These are phyloP conservation scores for Microdochium paspali DNA, from an alignment of 2,329 filamentous ascomycete species.

Conservation along the genomic window DNA sequence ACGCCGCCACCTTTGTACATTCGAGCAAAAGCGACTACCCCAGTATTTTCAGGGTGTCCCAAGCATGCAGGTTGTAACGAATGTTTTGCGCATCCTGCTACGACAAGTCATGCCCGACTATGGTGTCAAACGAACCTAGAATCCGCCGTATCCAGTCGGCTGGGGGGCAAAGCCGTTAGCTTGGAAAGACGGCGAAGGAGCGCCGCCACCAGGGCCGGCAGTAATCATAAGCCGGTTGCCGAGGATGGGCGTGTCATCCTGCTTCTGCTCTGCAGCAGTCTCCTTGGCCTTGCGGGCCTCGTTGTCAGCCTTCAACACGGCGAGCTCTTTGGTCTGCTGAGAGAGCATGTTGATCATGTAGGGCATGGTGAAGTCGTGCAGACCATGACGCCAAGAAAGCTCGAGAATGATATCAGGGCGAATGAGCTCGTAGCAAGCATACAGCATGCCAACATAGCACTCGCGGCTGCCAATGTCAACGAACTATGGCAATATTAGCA, in stretches of 20 bases:
- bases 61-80: too few species aligned
- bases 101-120: too few species aligned
- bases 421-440: conserved; percentile 95
- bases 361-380: conserved; percentile 97
- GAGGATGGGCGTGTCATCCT: conserved; percentile 89
- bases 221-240: conserved; percentile 93
- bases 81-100: too few species aligned
- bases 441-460: conserved; percentile 99
- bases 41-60: too few species aligned
- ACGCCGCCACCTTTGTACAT: too few species aligned
- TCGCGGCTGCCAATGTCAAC: conserved; percentile 98
- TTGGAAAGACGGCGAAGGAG: conserved; percentile 64
- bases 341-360: conserved; percentile 99
- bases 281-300: conserved; percentile 82
- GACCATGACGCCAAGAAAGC: conserved; percentile 90
- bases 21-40: too few species aligned
- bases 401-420: conserved; percentile 88
- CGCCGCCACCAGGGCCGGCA: conserved; percentile 59
- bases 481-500: conserved; percentile 55
- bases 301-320: conserved; percentile 85
- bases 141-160: conserved; percentile 70
- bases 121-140: conserved; percentile 29
- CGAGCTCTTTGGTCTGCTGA: conserved; percentile 81
- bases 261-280: conserved; percentile 65
- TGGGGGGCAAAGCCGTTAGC: conserved; percentile 86